Base-by-base conservation (phyloP, 1,139 yeast genomes). In the Torulaspora globosa region DNA sequence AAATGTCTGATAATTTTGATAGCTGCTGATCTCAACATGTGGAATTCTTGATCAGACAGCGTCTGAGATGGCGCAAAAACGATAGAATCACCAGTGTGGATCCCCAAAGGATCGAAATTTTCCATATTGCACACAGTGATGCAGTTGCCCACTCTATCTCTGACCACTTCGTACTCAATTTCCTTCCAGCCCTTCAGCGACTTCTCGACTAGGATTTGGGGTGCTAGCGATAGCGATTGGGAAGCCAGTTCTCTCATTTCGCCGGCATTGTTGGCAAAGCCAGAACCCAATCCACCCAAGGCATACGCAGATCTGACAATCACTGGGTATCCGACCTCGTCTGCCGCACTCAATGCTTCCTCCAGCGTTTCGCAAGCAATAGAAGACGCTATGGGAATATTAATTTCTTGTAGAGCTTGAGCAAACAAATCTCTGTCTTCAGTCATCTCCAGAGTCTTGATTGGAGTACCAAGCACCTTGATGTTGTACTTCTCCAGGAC, bases 81-180 rank as follows among this genome's bases (percentile, higher is more conserved):
- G 63, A 92, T 92, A 38, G 98, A 92, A 69, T 92, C 98, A 74
- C 98, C 98, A 50, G 98, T 92, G 71, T 92, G 98, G 59, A 94
- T 84, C 60, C 98, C 98, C 62, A 92, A 79, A 38, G 98, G 98
- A 70, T 92, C 98, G 60, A 92, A 92, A 73, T 92, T 92, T 73
- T 92, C 98, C 98, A 92, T 92, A 71, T 92, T 92, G 77, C 98
- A 92, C 43, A 92, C 98, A 39, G 98, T 92, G 65, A 92, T 92
- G 79, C 98, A 92, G 76, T 92, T 92, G 57, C 84, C 96, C 51
- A 84, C 90, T 61, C 95, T 79, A 70, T 92, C 98, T 70, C 98
- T 87, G 48, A 92, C 98, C 57, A 92, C 98, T 73, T 92, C 98
- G 70, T 92, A 92, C 73, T 92, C 98, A 49, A 92, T 94, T 73